Evolutionary conservation across 2,329 filamentous ascomycete species (phyloP).

Genomic region (Metarhizium robertsii): DNA sequence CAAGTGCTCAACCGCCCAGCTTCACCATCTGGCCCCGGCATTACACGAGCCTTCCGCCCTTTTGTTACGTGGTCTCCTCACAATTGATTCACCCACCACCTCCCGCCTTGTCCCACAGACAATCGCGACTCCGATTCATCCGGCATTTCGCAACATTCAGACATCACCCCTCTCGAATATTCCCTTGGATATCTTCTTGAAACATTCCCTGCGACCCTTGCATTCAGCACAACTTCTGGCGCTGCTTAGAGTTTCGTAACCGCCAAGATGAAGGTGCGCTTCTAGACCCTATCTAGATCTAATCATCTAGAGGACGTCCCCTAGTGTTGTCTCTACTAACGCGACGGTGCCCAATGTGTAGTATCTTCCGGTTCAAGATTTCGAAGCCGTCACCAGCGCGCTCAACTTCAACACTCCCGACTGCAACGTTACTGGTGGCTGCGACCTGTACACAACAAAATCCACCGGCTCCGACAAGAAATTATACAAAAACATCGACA

Average conservation of each 20-base stretch:
- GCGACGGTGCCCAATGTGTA: constrained; percentile 25
- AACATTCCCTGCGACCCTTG: background rate
- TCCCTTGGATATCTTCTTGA: too few relatives aligned
- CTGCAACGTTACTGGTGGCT: constrained; percentile 84
- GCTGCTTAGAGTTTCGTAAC: constrained; percentile 1
- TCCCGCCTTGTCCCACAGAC: background rate
- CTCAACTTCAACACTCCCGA: constrained; percentile 95
- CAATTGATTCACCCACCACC: background rate
- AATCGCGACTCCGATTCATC: background rate
- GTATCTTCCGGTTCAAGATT: constrained; percentile 86
- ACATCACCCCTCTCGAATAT: background rate
- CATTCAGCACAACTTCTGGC: background rate
- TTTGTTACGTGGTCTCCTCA: background rate
- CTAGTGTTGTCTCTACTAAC: background rate
- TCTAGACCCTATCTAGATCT: background rate
- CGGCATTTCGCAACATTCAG: background rate
- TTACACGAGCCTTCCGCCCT: background rate
- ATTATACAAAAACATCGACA: constrained; percentile 90
- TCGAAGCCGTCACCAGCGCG: constrained; percentile 84
- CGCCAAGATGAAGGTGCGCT: constrained; percentile 29
- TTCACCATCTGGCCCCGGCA: background rate
- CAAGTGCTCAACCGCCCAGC: background rate
- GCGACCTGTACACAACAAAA: constrained; percentile 96
- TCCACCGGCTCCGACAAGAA: constrained; percentile 94
- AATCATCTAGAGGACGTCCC: background rate